Evolutionary conservation across 495 filamentous ascomycete genomes (phyloP).

Genomic region (Xylaria intraflava): DNA sequence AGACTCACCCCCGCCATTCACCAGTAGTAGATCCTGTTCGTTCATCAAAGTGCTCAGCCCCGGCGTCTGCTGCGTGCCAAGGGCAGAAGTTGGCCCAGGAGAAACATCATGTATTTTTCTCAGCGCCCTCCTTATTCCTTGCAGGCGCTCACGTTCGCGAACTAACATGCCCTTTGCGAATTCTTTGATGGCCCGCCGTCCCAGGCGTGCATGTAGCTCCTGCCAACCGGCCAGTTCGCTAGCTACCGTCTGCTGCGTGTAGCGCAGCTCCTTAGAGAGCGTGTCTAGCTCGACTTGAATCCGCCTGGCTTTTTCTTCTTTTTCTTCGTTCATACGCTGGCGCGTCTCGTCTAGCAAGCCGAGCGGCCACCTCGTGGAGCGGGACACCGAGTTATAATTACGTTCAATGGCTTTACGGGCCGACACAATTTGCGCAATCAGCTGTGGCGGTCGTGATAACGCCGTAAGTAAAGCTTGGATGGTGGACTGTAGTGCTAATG

Average conservation of each 20-base stretch:
- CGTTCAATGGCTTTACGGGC: constrained; percentile 66
- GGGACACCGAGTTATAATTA: constrained; percentile 62
- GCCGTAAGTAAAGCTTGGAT: constrained; percentile 73
- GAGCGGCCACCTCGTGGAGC: constrained; percentile 70
- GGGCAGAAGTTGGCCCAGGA: neutral
- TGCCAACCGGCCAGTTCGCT: constrained; percentile 90
- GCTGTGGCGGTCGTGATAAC: constrained; percentile 69
- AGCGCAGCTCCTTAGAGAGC: constrained; percentile 71
- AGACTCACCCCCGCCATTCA: constrained; percentile 15
- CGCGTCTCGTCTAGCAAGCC: constrained; percentile 85
- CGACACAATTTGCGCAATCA: constrained; percentile 63
- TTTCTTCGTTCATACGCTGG: constrained; percentile 70
- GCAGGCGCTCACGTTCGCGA: constrained; percentile 68
- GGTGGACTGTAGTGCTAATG: constrained; percentile 70
- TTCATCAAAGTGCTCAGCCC: neutral
- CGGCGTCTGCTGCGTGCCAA: neutral
- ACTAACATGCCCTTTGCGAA: constrained; percentile 74
- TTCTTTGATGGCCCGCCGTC: constrained; percentile 62
- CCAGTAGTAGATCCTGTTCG: constrained; percentile 14
- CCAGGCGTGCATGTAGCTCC: constrained; percentile 73
- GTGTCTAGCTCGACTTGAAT: constrained; percentile 57
- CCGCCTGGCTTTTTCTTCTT: constrained; percentile 63
- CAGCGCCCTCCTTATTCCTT: constrained; percentile 71
- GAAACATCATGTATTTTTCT: constrained; percentile 40
- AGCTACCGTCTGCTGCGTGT: constrained; percentile 90